A percentile compares a stretch with the other conserved stretches of the same genome.
Conservation (phyloP, 306 rosid species). For the Ormosia emarginata region DNA sequence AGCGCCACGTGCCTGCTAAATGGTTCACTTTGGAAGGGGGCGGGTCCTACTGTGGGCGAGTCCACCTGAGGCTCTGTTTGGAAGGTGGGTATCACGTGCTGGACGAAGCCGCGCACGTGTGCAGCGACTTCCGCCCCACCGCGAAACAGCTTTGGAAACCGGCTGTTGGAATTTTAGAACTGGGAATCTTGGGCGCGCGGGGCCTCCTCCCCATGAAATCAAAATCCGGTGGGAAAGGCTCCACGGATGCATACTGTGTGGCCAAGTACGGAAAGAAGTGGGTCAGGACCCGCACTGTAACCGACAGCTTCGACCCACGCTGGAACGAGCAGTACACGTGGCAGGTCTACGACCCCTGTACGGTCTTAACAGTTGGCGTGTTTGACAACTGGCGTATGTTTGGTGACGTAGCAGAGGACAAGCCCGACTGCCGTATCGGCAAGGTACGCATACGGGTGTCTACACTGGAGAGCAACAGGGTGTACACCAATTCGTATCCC, state of each 20-base stretch:
- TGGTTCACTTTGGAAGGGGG: slow-evolving; percentile 56
- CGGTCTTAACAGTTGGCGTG: slow-evolving; percentile 69
- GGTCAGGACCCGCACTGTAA: slow-evolving; percentile 79
- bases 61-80: slow-evolving; percentile 71
- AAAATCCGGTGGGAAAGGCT: slow-evolving; percentile 56
- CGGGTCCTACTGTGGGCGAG: slow-evolving; percentile 68
- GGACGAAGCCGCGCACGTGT: slow-evolving; percentile 96
- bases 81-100: slow-evolving; percentile 99
- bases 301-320: slow-evolving; percentile 73
- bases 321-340: slow-evolving; percentile 98
- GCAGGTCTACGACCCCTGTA: slow-evolving; percentile 86
- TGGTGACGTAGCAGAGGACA: slow-evolving; percentile 35
- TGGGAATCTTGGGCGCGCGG: slow-evolving; percentile 89
- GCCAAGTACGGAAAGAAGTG: slow-evolving; percentile 89
- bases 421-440: slow-evolving; percentile 53
- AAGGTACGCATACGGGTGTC: slow-evolving; percentile 87
- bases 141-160: slow-evolving; percentile 94
- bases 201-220: slow-evolving; percentile 77
- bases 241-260: slow-evolving; percentile 78
- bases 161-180: slow-evolving; percentile 75
- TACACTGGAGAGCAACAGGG: slow-evolving; percentile 75
- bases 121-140: slow-evolving; percentile 92
- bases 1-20: slow-evolving; percentile 80
- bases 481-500: slow-evolving; percentile 78
- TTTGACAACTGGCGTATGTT: slow-evolving; percentile 72